Evolutionary conservation across 129 eudicot genomes (phyloP).

Genomic region (Lactuca saligna): DNA sequence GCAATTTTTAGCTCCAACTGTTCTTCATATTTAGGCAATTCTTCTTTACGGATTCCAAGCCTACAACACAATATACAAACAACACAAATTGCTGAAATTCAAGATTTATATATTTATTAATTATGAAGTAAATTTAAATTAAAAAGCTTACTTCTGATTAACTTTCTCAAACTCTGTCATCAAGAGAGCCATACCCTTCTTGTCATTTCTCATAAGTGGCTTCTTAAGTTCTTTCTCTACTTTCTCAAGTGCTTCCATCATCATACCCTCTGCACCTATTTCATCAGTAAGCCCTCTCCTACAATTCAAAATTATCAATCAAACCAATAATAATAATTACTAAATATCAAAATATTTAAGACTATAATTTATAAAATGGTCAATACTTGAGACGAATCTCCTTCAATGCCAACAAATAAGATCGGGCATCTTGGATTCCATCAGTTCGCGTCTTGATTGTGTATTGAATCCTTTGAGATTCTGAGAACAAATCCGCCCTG

Average conservation of each 20-base stretch:
- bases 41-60: slow-evolving; percentile 74
- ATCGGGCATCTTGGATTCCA: slow-evolving; percentile 60
- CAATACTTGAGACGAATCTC: slow-evolving; percentile 64
- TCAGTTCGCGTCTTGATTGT: slow-evolving; percentile 52
- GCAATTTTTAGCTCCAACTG: slow-evolving; percentile 74
- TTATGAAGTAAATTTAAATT: background rate
- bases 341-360: background rate
- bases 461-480: slow-evolving; percentile 58
- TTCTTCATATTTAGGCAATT: slow-evolving; percentile 80
- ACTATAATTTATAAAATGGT: background rate
- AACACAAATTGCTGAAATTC: too few relatives aligned
- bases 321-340: background rate
- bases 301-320: slow-evolving; percentile 6
- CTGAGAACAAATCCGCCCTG: slow-evolving; percentile 79
- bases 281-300: slow-evolving; percentile 84
- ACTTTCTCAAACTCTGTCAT: slow-evolving; percentile 64
- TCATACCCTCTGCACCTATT: slow-evolving; percentile 83
- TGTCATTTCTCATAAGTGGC: slow-evolving; percentile 87
- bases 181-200: slow-evolving; percentile 68
- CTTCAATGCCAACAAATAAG: slow-evolving; percentile 54
- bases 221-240: slow-evolving; percentile 80
- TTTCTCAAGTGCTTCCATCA: slow-evolving; percentile 81
- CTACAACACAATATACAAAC: slow-evolving; percentile 25
- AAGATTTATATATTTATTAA: too few relatives aligned
- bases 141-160: slow-evolving; percentile 69